These are phyloP conservation scores for Dujonia santamariae DNA, from an alignment of 1,139 yeast species.

Conservation along the genomic window DNA sequence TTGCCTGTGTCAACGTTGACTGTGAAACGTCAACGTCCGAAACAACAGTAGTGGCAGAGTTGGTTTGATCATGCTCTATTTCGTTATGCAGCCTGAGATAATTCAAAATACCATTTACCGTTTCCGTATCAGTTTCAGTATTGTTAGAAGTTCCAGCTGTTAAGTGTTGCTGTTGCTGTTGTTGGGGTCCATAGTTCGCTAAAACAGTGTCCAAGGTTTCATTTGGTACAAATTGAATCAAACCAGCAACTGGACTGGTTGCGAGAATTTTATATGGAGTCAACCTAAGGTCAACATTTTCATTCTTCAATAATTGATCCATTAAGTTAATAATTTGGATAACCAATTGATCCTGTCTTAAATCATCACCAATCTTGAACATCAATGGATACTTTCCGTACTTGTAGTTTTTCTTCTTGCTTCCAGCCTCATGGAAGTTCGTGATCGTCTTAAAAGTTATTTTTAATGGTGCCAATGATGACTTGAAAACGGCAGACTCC, in stretches of 20 bases:
- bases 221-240: slow-evolving; percentile 89
- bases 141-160: slow-evolving; percentile 2
- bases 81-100: slow-evolving; percentile 69
- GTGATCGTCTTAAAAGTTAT: slow-evolving; percentile 65
- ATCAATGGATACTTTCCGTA: slow-evolving; percentile 73
- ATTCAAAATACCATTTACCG: slow-evolving; percentile 59
- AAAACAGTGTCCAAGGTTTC: slow-evolving; percentile 69
- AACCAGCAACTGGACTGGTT: slow-evolving; percentile 87
- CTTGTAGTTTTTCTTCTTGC: slow-evolving; percentile 22
- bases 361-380: slow-evolving; percentile 95
- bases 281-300: slow-evolving; percentile 81
- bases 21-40: slow-evolving; percentile 4
- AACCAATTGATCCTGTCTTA: slow-evolving; percentile 93
- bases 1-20: neutral
- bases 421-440: slow-evolving; percentile 12
- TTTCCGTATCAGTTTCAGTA: slow-evolving; percentile 7
- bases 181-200: slow-evolving; percentile 33
- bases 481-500: slow-evolving; percentile 83
- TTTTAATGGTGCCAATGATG: slow-evolving; percentile 85
- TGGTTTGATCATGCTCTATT: slow-evolving; percentile 6
- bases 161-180: slow-evolving; percentile 7
- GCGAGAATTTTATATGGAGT: slow-evolving; percentile 92
- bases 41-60: slow-evolving; percentile 3
- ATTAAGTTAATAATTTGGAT: slow-evolving; percentile 87
- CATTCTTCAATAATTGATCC: slow-evolving; percentile 86